Percentiles rank a stretch among this genome's conserved stretches.
Conservation (phyloP, 176 grass and related monocot genomes). For the Lolium multiflorum region DNA sequence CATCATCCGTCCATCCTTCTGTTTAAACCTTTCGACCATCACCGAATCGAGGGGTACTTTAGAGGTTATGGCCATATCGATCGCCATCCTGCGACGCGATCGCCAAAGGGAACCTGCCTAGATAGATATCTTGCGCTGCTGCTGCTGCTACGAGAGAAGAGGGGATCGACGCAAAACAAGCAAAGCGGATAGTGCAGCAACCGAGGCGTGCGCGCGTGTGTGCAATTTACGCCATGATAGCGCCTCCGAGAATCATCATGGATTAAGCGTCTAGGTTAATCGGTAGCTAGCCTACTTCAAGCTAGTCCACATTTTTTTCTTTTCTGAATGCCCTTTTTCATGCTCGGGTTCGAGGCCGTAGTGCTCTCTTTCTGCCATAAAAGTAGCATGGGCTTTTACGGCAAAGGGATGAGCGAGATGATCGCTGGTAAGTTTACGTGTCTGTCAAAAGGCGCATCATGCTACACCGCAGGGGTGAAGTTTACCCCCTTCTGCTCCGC, state of each 20-base stretch:
- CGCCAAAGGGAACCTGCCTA: not conserved
- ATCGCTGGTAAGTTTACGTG: slow-evolving; percentile 40
- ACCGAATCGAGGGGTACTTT: slow-evolving; percentile 9
- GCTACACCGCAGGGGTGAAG: not conserved
- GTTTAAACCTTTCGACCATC: slow-evolving; percentile 37
- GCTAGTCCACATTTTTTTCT: no score
- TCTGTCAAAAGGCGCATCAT: slow-evolving; percentile 35
- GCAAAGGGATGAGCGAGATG: not conserved
- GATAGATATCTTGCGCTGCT: no score
- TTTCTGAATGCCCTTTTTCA: not conserved
- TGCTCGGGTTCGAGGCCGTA: not conserved
- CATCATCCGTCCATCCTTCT: not conserved
- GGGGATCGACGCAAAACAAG: no score
- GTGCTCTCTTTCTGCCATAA: slow-evolving; percentile 36
- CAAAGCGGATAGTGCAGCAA: not conserved
- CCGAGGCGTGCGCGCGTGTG: not conserved
- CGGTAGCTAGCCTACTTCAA: not conserved
- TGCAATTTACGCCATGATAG: not conserved
- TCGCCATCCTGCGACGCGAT: slow-evolving; percentile 30
- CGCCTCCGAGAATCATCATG: slow-evolving; percentile 37
- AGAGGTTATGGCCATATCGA: slow-evolving; percentile 16
- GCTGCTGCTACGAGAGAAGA: no score
- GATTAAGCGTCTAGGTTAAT: slow-evolving; percentile 26
- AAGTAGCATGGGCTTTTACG: slow-evolving; percentile 43
- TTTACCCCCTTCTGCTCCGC: not conserved